Conservation (phyloP, 108 stramenopile species). For the Cyclostephanos tholiformis region DNA sequence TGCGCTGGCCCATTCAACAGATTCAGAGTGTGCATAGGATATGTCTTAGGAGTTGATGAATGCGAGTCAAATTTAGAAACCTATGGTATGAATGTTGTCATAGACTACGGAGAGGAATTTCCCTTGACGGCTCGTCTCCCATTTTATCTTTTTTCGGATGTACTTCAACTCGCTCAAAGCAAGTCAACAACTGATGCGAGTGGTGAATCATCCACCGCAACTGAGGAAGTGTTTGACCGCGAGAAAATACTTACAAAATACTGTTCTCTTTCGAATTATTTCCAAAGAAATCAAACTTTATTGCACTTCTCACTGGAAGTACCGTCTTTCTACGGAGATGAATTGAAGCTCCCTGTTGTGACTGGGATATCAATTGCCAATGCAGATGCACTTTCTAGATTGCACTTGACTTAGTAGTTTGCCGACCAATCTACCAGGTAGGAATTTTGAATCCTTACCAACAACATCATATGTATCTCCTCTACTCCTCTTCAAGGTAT, state of each 20-base stretch:
- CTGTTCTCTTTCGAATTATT: slow-evolving; percentile 15
- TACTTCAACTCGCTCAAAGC: slow-evolving; percentile 18
- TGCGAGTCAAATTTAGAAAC: neutral
- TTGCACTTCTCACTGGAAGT: slow-evolving; percentile 33
- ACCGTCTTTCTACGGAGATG: slow-evolving; percentile 31
- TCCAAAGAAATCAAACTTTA: slow-evolving; percentile 33
- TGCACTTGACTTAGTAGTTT: slow-evolving; percentile 21
- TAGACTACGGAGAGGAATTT: slow-evolving; percentile 39
- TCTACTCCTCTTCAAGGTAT: too few relatives aligned
- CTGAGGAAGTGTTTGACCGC: slow-evolving; percentile 6
- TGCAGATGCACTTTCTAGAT: slow-evolving; percentile 25
- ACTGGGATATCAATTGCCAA: slow-evolving; percentile 27
- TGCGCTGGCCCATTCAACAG: slow-evolving; percentile 20
- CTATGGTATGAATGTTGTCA: slow-evolving; percentile 12
- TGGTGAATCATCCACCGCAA: too few relatives aligned
- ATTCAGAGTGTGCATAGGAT: slow-evolving; percentile 45
- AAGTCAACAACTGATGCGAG: neutral
- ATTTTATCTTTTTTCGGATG: slow-evolving; percentile 18
- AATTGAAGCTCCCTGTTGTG: slow-evolving; percentile 18
- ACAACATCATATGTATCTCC: too few relatives aligned
- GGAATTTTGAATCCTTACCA: too few relatives aligned
- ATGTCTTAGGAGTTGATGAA: slow-evolving; percentile 35
- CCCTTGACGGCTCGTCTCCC: slow-evolving; percentile 23
- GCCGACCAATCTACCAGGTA: too few relatives aligned
- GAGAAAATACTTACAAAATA: neutral